Base-by-base conservation (phyloP, 2,329 filamentous ascomycete genomes). In the Penicillium hordei region DNA sequence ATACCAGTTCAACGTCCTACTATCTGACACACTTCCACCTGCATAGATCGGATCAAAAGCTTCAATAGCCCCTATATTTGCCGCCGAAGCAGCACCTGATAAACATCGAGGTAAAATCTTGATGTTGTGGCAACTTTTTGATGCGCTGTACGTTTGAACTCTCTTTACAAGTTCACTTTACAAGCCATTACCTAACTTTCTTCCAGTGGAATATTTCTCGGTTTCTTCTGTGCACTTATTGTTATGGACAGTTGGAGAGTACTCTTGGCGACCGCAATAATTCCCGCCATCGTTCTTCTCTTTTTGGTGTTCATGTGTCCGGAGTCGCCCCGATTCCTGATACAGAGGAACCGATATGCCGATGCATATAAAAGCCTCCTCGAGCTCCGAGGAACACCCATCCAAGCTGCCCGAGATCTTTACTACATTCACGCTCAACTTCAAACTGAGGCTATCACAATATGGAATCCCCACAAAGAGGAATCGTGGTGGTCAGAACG, bases 341-440 rank as follows among this genome's bases (percentile, higher is more conserved):
- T 68, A 8, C 55, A 40, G 9, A 40, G 39, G 19, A 42, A 42
- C 15, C 9, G 6, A 27, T 52, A 52, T 33, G n/a, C 27, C 12
- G 38, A 33, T 10, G 49, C 49, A 42, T 52, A 42, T 25, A 25
- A 12, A 33, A 52, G 49, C 13, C 49, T 52, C 7, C 38, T 40
- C 3, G 25, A 40, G 29, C 49, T 52, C 13, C 36, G 49, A 27
- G 27, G 49, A 52, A 52, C 36, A 21, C 7, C 36, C 13, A 39
- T 52, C 5, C 49, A 52, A 40, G 49, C 49, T 13, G 49, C 49
- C 15, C 36, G 49, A 34, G 49, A 52, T 23, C 38, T 65, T 27
- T 65, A 62, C 23, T 74, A 75, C 19, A 83, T 81, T 70, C 49
- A 52, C 21, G 17, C 38, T 4, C 49, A 52, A 15, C 38, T 52